A percentile compares a stretch with the other conserved stretches of the same genome.
Evolutionary conservation across 192 early-diverging fungal genomes (phyloP).

Genomic region (Phlyctochytrium bullatum): DNA sequence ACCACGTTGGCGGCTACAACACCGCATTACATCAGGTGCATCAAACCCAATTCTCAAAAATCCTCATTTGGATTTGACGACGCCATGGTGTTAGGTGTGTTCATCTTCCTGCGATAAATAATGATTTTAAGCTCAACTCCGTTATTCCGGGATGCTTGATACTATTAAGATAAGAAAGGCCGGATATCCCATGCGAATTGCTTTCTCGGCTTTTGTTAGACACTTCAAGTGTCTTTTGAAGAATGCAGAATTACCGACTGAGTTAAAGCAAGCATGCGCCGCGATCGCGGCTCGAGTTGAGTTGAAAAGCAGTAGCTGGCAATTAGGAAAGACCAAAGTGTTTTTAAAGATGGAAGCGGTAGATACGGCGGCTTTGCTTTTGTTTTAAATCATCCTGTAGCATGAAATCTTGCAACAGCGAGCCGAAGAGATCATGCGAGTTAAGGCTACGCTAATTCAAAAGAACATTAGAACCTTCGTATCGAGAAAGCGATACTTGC

Average conservation of each 20-base stretch:
- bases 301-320: slow-evolving; percentile 35
- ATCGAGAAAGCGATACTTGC: slow-evolving; percentile 35
- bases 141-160: slow-evolving; percentile 60
- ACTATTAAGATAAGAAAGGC: slow-evolving; percentile 60
- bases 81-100: slow-evolving; percentile 44
- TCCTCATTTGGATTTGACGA: slow-evolving; percentile 50
- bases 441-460: slow-evolving; percentile 45
- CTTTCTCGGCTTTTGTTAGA: slow-evolving; percentile 45
- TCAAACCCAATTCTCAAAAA: slow-evolving; percentile 55
- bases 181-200: slow-evolving; percentile 45
- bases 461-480: slow-evolving; percentile 40
- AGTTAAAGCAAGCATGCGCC: slow-evolving; percentile 21
- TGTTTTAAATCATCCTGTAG: slow-evolving; percentile 12
- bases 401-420: slow-evolving; percentile 29
- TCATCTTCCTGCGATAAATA: not conserved
- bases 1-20: slow-evolving; percentile 46
- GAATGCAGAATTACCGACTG: not conserved
- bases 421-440: slow-evolving; percentile 29
- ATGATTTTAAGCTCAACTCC: slow-evolving; percentile 35
- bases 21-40: slow-evolving; percentile 60
- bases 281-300: slow-evolving; percentile 27
- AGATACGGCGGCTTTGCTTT: not conserved
- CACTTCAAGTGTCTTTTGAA: slow-evolving; percentile 27
- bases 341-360: slow-evolving; percentile 46
- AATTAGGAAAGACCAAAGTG: slow-evolving; percentile 49